These are phyloP conservation scores for Fagopyrum esculentum DNA, from an alignment of 148 eudicot species.

Conservation along the genomic window DNA sequence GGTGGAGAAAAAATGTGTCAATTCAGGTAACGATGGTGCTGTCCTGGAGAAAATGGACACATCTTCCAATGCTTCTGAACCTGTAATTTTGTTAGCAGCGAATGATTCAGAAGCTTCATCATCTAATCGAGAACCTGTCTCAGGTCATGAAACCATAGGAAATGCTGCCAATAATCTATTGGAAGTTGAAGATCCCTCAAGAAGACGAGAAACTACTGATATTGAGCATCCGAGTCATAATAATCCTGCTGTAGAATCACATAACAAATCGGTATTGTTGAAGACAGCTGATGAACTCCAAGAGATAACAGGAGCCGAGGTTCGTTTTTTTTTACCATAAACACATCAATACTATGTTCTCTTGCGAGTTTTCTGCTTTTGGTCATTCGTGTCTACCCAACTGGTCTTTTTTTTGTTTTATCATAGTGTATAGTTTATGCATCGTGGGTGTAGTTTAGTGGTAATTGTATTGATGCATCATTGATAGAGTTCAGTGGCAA, in stretches of 20 bases:
- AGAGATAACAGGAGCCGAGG: conserved; percentile 24
- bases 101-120: conserved; percentile 19
- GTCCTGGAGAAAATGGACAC: conserved; percentile 13
- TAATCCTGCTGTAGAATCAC: conserved; percentile 16
- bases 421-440: neutral
- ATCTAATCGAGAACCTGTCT: conserved; percentile 12
- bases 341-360: neutral
- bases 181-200: conserved; percentile 22
- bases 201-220: conserved; percentile 9
- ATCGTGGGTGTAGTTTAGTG: no score
- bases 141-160: conserved; percentile 14
- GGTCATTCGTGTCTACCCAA: neutral
- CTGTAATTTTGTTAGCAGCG: conserved; percentile 20
- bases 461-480: no score
- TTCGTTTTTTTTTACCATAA: conserved; percentile 18
- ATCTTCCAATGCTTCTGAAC: conserved; percentile 17
- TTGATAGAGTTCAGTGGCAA: no score
- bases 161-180: conserved; percentile 10
- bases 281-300: conserved; percentile 15
- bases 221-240: conserved; percentile 9
- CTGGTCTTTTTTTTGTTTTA: no score
- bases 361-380: neutral
- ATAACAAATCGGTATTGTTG: neutral
- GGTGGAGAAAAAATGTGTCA: conserved; percentile 19
- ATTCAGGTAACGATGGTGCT: conserved; percentile 14